These are phyloP conservation scores for Fusarium caatingaense DNA, from an alignment of 2,329 filamentous ascomycete genomes.

Conservation along the genomic window DNA sequence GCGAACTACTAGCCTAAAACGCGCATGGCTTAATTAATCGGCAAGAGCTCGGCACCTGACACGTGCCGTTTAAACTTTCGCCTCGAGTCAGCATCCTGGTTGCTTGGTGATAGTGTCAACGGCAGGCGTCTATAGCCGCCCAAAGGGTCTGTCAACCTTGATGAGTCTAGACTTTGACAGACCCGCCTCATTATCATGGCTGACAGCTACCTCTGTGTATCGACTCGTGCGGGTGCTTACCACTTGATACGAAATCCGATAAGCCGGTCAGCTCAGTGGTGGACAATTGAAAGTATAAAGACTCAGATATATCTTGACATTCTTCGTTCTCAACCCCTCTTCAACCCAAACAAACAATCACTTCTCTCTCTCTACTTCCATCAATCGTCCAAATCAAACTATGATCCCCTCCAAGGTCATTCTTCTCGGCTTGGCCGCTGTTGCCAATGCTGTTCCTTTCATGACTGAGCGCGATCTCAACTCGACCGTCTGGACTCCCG, in stretches of 20 bases:
- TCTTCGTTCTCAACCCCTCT: background rate
- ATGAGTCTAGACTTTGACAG: background rate
- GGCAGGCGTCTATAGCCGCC: background rate
- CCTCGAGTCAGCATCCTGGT: background rate
- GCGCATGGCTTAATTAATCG: background rate
- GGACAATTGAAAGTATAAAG: background rate
- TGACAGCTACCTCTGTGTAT: accelerated
- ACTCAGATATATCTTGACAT: background rate
- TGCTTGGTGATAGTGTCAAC: background rate
- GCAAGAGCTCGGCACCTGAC: background rate
- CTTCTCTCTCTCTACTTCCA: background rate
- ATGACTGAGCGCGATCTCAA: constrained; percentile 18
- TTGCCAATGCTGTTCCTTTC: constrained; percentile 25
- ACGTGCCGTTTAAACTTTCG: background rate
- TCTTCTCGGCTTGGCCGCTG: background rate
- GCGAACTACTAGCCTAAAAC: background rate
- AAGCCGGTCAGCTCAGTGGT: accelerated
- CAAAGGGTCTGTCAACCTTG: background rate
- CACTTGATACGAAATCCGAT: background rate
- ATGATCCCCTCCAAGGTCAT: background rate
- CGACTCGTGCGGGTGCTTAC: accelerated
- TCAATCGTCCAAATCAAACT: background rate
- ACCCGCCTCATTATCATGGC: background rate
- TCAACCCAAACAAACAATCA: background rate
- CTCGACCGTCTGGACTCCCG: constrained; percentile 29